phyloP scores from a whole-genome alignment of 345 rosid species.

The Excoecaria cochinchinensis region DNA sequence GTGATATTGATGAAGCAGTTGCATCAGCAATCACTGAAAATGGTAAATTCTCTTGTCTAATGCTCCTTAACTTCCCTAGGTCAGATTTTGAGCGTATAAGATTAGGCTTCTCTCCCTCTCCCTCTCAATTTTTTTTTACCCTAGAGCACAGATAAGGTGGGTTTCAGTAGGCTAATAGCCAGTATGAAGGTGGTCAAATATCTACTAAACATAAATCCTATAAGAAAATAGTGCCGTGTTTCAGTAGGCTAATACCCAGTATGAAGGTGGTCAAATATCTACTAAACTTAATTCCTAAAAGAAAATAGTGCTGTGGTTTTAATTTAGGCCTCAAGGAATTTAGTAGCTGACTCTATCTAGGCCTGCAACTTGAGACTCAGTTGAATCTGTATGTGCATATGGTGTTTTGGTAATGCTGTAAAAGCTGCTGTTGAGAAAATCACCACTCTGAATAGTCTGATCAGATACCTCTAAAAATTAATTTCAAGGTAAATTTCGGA shows the following conservation, averaged over 20 bases:
- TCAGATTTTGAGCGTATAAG: neutral
- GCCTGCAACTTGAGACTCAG: neutral
- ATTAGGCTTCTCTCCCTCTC: neutral
- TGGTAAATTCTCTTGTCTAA: slow-evolving; percentile 34
- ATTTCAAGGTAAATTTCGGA: too few relatives aligned
- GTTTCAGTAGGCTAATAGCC: neutral
- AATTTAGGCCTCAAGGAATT: neutral
- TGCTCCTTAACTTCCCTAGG: neutral
- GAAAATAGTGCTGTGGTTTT: neutral
- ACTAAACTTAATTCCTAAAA: neutral
- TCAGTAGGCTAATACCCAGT: neutral
- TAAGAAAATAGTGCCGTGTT: neutral
- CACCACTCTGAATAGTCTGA: too few relatives aligned
- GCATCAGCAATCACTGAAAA: slow-evolving; percentile 77
- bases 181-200: neutral
- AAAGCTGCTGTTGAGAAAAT: too few relatives aligned
- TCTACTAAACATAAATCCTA: neutral
- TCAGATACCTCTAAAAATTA: too few relatives aligned
- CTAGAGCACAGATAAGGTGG: neutral
- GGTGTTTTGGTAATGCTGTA: too few relatives aligned
- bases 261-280: neutral
- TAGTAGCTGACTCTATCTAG: too few relatives aligned
- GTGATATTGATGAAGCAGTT: slow-evolving; percentile 78
- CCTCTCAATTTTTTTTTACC: neutral
- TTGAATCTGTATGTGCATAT: slow-evolving; percentile 2